These are phyloP conservation scores for Aureobasidium sp. DNA, from an alignment of 2,329 filamentous ascomycete genomes.

Conservation along the genomic window DNA sequence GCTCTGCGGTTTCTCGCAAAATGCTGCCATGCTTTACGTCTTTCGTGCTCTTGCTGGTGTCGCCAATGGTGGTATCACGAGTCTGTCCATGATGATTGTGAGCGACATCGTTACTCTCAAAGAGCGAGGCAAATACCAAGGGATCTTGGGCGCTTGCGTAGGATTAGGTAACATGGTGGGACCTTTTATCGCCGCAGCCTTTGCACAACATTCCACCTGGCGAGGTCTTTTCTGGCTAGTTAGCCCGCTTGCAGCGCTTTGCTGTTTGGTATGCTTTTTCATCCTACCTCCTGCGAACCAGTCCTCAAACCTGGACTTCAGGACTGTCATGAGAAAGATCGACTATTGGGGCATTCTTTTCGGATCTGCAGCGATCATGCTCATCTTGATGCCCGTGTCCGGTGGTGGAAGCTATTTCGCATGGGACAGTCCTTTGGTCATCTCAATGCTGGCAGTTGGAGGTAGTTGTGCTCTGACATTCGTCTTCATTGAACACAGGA, in stretches of 20 bases:
- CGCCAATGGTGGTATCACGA: slow-evolving; percentile 52
- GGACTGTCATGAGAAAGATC: slow-evolving; percentile 50
- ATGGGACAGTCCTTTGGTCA: slow-evolving; percentile 50
- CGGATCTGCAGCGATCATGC: slow-evolving; percentile 47
- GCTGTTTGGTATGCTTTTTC: slow-evolving; percentile 36
- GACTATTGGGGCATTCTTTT: slow-evolving; percentile 47
- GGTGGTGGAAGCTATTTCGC: slow-evolving; percentile 43
- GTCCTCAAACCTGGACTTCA: slow-evolving; percentile 37
- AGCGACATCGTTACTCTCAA: slow-evolving; percentile 52
- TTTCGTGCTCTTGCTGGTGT: slow-evolving; percentile 54
- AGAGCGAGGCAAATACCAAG: slow-evolving; percentile 47
- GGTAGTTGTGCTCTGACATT: slow-evolving; percentile 40
- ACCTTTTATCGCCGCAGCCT: slow-evolving; percentile 39
- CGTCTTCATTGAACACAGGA: slow-evolving; percentile 47
- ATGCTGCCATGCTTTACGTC: slow-evolving; percentile 50
- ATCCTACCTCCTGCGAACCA: slow-evolving; percentile 45
- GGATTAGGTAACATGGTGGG: slow-evolving; percentile 41
- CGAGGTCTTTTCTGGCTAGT: slow-evolving; percentile 43
- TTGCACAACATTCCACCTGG: slow-evolving; percentile 36
- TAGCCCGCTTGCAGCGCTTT: slow-evolving; percentile 41
- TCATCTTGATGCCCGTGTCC: slow-evolving; percentile 56
- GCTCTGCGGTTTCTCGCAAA: slow-evolving; percentile 19
- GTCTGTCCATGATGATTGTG: slow-evolving; percentile 53
- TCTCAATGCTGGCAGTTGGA: slow-evolving; percentile 50
- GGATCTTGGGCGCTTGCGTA: slow-evolving; percentile 37